Percentiles rank a stretch among this genome's conserved stretches.
Evolutionary conservation across 495 filamentous ascomycete species (phyloP).

Genomic region (Aspergillus homomorphus): DNA sequence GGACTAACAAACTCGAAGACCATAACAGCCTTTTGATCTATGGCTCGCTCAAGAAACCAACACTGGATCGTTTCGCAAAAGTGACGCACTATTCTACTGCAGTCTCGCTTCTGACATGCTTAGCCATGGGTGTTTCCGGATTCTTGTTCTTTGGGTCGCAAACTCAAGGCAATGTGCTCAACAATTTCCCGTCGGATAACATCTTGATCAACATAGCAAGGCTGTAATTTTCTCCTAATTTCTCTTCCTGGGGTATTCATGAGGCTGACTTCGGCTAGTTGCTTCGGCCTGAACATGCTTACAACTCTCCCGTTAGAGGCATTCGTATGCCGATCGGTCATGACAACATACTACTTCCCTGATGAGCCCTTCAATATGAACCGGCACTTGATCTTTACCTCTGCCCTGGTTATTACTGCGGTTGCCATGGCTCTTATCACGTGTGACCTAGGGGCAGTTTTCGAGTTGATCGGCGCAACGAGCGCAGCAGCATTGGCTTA

Average conservation of each 20-base stretch:
- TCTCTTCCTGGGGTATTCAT: background rate
- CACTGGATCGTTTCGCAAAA: constrained; percentile 84
- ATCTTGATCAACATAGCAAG: constrained; percentile 90
- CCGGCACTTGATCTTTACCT: constrained; percentile 81
- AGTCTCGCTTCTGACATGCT: constrained; percentile 84
- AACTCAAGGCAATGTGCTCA: constrained; percentile 92
- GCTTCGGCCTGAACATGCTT: constrained; percentile 97
- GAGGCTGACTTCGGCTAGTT: constrained; percentile 39
- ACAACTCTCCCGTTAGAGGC: constrained; percentile 94
- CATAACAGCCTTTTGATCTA: constrained; percentile 98
- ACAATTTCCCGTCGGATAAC: constrained; percentile 91
- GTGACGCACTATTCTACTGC: constrained; percentile 91
- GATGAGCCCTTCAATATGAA: constrained; percentile 75
- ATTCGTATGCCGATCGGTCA: constrained; percentile 95
- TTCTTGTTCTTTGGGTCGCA: constrained; percentile 91
- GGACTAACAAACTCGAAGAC: constrained; percentile 46
- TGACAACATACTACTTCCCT: constrained; percentile 90
- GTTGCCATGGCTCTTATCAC: constrained; percentile 77
- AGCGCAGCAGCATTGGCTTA: constrained; percentile 92
- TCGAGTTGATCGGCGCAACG: constrained; percentile 93
- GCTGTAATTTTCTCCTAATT: constrained; percentile 47
- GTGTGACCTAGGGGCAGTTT: constrained; percentile 89
- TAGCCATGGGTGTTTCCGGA: constrained; percentile 82
- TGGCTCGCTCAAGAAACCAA: constrained; percentile 89
- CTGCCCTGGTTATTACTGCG: constrained; percentile 71